Conservation (phyloP, 345 rosid genomes). For the Gossypium australe region DNA sequence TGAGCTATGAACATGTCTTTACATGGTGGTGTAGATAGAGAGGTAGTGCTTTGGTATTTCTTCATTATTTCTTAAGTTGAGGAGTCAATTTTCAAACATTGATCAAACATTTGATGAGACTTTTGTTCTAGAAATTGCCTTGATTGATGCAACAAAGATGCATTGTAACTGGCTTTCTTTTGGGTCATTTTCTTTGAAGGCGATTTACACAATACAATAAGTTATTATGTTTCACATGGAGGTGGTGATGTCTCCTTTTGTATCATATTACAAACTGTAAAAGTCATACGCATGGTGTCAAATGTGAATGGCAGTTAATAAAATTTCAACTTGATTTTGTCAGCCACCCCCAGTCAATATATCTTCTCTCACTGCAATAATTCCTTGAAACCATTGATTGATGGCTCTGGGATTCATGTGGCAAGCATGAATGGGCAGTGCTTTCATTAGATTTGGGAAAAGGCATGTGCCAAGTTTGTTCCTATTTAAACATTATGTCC, state of each 20-base stretch:
- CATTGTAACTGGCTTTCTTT: too few species aligned
- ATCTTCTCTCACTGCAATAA: neutral
- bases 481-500: neutral
- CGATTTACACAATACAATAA: neutral
- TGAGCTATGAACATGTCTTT: neutral
- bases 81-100: neutral
- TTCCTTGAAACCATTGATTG: neutral
- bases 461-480: neutral
- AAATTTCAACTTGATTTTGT: neutral
- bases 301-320: neutral
- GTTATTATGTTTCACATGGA: slow-evolving; percentile 7
- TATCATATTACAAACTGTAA: neutral
- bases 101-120: neutral
- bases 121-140: neutral
- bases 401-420: neutral
- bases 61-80: neutral
- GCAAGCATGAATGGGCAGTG: neutral
- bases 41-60: neutral
- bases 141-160: too few species aligned
- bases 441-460: neutral
- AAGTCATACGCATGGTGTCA: neutral
- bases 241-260: neutral
- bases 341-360: neutral
- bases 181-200: too few species aligned
- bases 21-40: neutral